phyloP scores from a whole-genome alignment of 1,284 basidiomycete species.

The Tilletia indica region DNA sequence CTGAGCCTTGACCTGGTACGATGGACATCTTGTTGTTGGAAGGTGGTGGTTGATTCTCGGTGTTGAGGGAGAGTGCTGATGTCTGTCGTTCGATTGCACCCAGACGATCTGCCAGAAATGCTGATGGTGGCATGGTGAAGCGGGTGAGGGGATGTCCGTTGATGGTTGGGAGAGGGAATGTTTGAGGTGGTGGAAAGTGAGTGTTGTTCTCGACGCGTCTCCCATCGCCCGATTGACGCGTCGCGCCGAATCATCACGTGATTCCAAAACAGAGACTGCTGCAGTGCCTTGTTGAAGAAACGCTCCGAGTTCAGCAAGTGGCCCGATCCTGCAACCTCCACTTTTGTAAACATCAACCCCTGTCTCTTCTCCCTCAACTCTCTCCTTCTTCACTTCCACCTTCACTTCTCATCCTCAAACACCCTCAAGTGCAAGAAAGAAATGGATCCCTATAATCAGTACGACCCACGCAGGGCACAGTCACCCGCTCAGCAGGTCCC shows the following conservation, averaged over 20 bases:
- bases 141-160: not conserved
- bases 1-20: not conserved
- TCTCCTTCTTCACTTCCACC: not conserved
- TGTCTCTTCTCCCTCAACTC: not conserved
- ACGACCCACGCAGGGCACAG: constrained; percentile 16
- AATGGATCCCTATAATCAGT: constrained; percentile 1
- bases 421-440: too few species aligned
- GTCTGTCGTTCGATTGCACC: constrained; percentile 7
- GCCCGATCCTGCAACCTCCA: constrained; percentile 2
- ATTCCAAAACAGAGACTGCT: not conserved
- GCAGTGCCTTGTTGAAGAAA: constrained; percentile 8
- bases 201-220: constrained; percentile 12
- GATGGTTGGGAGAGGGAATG: not conserved
- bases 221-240: not conserved
- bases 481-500: constrained; percentile 15
- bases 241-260: not conserved
- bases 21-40: not conserved
- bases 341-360: constrained; percentile 4
- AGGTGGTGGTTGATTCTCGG: not conserved
- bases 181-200: not conserved
- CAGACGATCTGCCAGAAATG: constrained; percentile 8
- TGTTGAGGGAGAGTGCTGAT: not conserved
- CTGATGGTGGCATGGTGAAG: not conserved
- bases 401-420: not conserved
- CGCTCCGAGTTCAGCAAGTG: not conserved